Evolutionary conservation across 1,284 basidiomycete genomes (phyloP).

Genomic region (Rhizoctonia solani): DNA sequence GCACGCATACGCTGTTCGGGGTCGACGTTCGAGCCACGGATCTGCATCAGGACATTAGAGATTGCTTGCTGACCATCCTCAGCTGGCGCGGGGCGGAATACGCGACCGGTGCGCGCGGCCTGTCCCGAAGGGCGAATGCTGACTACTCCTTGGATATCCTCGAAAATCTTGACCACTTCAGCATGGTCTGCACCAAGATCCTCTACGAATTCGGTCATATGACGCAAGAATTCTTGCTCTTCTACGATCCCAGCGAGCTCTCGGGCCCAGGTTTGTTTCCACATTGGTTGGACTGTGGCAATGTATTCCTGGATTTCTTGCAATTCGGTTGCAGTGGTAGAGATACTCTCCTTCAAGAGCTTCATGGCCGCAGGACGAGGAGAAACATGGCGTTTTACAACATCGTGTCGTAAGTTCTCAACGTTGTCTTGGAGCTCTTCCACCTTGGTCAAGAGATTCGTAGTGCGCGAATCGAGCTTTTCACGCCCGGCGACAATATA

Average conservation of each 20-base stretch:
- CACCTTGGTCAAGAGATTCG: constrained; percentile 88
- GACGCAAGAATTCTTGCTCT: constrained; percentile 91
- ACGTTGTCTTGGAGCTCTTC: constrained; percentile 94
- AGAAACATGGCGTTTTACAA: constrained; percentile 84
- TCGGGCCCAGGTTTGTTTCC: constrained; percentile 98
- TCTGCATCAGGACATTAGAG: constrained; percentile 82
- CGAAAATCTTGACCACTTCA: constrained; percentile 81
- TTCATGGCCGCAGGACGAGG: constrained; percentile 78
- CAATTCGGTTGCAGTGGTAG: constrained; percentile 70
- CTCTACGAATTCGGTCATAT: constrained; percentile 87
- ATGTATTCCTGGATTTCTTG: constrained; percentile 83
- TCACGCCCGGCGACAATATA: constrained; percentile 91
- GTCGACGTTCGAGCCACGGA: constrained; percentile 79
- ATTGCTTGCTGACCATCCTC: constrained; percentile 66
- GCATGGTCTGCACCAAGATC: constrained; percentile 93
- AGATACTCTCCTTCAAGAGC: constrained; percentile 74
- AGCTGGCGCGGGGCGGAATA: constrained; percentile 58
- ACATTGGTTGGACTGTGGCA: constrained; percentile 89
- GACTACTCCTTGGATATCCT: constrained; percentile 86
- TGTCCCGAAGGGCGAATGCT: constrained; percentile 56
- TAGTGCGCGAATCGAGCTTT: constrained; percentile 85
- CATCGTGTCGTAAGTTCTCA: constrained; percentile 89
- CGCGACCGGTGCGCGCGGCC: constrained; percentile 46
- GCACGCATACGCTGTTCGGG: constrained; percentile 80
- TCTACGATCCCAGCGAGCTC: constrained; percentile 96